These are phyloP conservation scores for Fusarium foetens DNA, from an alignment of 2,329 filamentous ascomycete genomes.

Conservation along the genomic window DNA sequence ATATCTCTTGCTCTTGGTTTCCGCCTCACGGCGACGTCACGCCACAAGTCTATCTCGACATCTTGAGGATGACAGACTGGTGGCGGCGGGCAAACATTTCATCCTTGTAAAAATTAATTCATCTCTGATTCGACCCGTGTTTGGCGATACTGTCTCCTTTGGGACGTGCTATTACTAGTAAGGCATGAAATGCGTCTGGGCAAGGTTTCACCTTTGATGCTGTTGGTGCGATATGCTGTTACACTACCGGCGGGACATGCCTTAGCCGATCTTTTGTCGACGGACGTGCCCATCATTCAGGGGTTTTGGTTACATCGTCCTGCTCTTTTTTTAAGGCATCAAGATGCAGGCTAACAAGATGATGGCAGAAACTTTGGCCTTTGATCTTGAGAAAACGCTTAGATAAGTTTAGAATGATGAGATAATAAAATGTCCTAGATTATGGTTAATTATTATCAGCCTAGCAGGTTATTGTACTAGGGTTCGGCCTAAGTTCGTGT, in stretches of 20 bases:
- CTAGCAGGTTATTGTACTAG: background rate
- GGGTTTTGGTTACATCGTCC: constrained; percentile 34
- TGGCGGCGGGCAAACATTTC: constrained; percentile 48
- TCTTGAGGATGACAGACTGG: constrained; percentile 20
- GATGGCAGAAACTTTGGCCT: background rate
- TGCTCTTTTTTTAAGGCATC: constrained; percentile 1
- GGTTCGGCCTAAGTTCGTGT: background rate
- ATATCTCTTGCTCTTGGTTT: constrained; percentile 47
- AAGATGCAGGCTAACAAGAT: constrained; percentile 6
- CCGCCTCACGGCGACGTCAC: constrained; percentile 42
- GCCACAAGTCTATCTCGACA: constrained; percentile 31
- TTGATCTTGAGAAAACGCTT: background rate
- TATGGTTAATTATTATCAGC: background rate
- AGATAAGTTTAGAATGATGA: background rate
- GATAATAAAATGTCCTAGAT: too few species aligned
- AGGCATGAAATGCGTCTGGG: constrained; percentile 20
- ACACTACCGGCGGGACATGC: background rate
- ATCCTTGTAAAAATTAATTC: constrained; percentile 9
- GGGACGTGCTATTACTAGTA: background rate
- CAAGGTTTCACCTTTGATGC: constrained; percentile 19
- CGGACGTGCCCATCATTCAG: constrained; percentile 8
- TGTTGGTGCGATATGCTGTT: background rate
- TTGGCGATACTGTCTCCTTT: constrained; percentile 7
- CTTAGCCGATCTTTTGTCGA: constrained; percentile 22
- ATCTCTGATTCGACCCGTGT: constrained; percentile 8